phyloP scores from a whole-genome alignment of 768 basidiomycete species.

The Boletellus ananas region DNA sequence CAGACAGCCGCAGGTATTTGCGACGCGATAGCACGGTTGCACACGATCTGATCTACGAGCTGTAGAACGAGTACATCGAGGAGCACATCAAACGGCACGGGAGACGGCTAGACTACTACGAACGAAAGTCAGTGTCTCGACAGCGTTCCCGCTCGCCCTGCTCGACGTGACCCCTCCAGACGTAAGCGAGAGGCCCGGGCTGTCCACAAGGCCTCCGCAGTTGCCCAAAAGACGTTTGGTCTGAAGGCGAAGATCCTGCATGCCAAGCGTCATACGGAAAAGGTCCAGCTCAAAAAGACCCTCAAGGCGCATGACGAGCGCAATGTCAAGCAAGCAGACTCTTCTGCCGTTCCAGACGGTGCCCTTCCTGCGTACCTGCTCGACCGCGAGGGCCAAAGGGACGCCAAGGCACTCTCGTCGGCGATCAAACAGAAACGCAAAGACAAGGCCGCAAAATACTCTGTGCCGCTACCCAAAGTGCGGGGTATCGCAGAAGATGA shows the following conservation, averaged over 20 bases:
- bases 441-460: slow-evolving; percentile 97
- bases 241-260: slow-evolving; percentile 98
- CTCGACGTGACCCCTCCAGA: slow-evolving; percentile 35
- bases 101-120: slow-evolving; percentile 91
- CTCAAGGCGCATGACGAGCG: slow-evolving; percentile 99
- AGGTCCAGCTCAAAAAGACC: slow-evolving; percentile 99
- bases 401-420: slow-evolving; percentile 92
- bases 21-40: not conserved
- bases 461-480: slow-evolving; percentile 95
- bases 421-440: slow-evolving; percentile 99
- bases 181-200: slow-evolving; percentile 80
- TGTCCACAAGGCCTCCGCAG: slow-evolving; percentile 72
- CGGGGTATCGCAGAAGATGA: slow-evolving; percentile 98
- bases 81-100: slow-evolving; percentile 98
- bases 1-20: slow-evolving; percentile 61
- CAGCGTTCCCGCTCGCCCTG: not conserved
- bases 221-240: slow-evolving; percentile 93
- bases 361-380: slow-evolving; percentile 94
- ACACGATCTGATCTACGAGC: slow-evolving; percentile 7
- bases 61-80: slow-evolving; percentile 98
- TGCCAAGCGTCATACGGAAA: slow-evolving; percentile 93
- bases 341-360: slow-evolving; percentile 77
- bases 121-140: slow-evolving; percentile 69
- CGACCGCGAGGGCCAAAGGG: slow-evolving; percentile 96
- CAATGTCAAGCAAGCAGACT: slow-evolving; percentile 92